phyloP scores from a whole-genome alignment of 192 early-diverging fungal species.

The Gaertneriomyces semiglobifer region DNA sequence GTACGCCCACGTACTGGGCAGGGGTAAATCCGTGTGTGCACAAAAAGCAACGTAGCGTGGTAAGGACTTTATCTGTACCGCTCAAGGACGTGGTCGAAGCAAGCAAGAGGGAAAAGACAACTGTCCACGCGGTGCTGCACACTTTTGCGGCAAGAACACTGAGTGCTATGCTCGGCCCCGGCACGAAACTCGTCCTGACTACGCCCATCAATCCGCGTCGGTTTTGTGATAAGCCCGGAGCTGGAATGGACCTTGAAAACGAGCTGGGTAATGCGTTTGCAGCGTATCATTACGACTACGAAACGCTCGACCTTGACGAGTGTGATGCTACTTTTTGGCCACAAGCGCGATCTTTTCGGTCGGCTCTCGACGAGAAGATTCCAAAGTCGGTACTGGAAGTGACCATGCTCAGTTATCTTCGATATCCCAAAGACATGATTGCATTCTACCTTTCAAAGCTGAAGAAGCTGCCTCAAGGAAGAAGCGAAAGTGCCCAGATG shows the following conservation, averaged over 20 bases:
- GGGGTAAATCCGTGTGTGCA: constrained; percentile 1
- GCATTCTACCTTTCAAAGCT: constrained; percentile 1
- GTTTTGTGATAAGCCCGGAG: not conserved
- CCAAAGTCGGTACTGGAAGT: not conserved
- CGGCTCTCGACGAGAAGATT: not conserved
- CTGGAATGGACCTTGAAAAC: not conserved
- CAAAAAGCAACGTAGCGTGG: not conserved
- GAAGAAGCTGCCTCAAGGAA: not conserved
- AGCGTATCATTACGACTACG: not conserved
- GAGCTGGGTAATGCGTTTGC: not conserved
- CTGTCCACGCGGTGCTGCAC: not conserved
- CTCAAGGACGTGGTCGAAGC: not conserved
- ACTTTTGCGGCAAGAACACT: constrained; percentile 1
- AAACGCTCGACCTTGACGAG: not conserved
- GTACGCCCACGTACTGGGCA: not conserved
- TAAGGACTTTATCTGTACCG: not conserved
- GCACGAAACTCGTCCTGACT: not conserved
- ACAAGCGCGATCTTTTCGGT: not conserved
- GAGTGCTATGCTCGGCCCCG: not conserved
- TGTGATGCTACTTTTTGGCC: not conserved
- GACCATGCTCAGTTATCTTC: constrained; percentile 1
- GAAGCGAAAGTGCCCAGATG: not conserved
- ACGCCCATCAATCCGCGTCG: not conserved
- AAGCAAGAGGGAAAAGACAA: not conserved
- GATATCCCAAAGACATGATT: not conserved